Conservation (phyloP, 2,329 filamentous ascomycete species). For the Cladosporium sp. region DNA sequence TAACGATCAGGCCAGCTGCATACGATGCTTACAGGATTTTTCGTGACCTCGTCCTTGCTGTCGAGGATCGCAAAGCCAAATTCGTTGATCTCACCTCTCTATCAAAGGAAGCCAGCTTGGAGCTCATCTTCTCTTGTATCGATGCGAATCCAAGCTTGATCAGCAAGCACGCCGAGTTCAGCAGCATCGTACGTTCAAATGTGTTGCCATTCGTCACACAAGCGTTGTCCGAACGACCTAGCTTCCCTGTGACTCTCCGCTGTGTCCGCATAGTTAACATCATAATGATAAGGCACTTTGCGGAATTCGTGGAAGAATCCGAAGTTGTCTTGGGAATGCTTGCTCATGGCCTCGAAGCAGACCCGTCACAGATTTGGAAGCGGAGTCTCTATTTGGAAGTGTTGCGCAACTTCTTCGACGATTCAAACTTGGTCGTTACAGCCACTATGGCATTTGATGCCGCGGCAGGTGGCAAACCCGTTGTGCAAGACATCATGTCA, state of each 20-base stretch:
- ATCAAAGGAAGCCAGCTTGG: constrained; percentile 77
- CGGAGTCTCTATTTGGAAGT: constrained; percentile 87
- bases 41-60: constrained; percentile 82
- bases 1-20: constrained; percentile 69
- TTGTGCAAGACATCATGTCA: constrained; percentile 78
- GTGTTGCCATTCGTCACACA: constrained; percentile 81
- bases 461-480: constrained; percentile 64
- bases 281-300: constrained; percentile 72
- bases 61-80: constrained; percentile 76
- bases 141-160: constrained; percentile 82
- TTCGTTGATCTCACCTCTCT: constrained; percentile 77
- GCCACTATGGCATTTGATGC: constrained; percentile 80
- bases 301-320: constrained; percentile 70
- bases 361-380: constrained; percentile 75
- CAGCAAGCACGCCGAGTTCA: constrained; percentile 71
- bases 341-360: constrained; percentile 83
- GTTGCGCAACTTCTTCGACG: constrained; percentile 78
- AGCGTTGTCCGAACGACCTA: constrained; percentile 70
- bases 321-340: constrained; percentile 77
- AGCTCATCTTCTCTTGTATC: constrained; percentile 86
- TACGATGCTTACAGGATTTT: constrained; percentile 85
- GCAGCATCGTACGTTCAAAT: constrained; percentile 68
- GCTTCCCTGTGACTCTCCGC: constrained; percentile 77
- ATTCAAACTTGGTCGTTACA: constrained; percentile 70
- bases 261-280: constrained; percentile 79